Base-by-base conservation (phyloP, 2,329 filamentous ascomycete genomes). In the Metarhizium anisopliae region DNA sequence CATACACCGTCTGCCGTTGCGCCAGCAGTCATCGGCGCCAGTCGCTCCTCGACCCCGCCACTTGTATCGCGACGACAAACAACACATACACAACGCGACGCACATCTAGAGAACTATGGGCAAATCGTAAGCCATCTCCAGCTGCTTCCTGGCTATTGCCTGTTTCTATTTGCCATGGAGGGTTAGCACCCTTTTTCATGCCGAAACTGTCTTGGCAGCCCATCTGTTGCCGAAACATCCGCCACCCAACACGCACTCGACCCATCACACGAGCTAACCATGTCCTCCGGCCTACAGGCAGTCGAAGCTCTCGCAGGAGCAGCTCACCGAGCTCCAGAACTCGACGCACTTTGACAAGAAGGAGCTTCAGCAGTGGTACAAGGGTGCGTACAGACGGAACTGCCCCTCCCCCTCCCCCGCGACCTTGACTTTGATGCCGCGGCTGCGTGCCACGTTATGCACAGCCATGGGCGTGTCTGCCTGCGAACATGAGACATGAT, bases 271-370 rank as follows among this genome's bases (percentile, higher is more conserved):
- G 10, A 30, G 59, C 66, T 68, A 57, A 68, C 59, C 47, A 49
- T 55, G 51, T 35, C 36, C 51, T 45, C 45, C 52, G 10, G 38
- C 53, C 53, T 55, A 32, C 69, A 99, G 94, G 76, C 94, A 97
- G 80, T 97, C 93, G 66, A 99, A 97, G 80, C 87, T 99, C 71
- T 96, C 92, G 57, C 90, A 94, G 72, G 88, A 96, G 74, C 91
- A 99, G 81, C 88, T 99, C 69, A 84, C 83, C 63, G 94, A 99
- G 74, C 85, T 99, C 64, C 92, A 97, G 72, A 94, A 90, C 78
- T 91, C 91, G 59, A 99, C 94, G 61, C 91, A 97, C 74, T 99
- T 99, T 70, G 94, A 99, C 75, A 96, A 96, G 86, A 97, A 97
- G 80, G 94, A 99, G 75, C 75, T 99, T 70, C 94, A 99, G 73